Percentiles rank a stretch among this genome's conserved stretches.
Conservation (phyloP, 2,329 filamentous ascomycete species). For the Ascochyta viciae-villosae region DNA sequence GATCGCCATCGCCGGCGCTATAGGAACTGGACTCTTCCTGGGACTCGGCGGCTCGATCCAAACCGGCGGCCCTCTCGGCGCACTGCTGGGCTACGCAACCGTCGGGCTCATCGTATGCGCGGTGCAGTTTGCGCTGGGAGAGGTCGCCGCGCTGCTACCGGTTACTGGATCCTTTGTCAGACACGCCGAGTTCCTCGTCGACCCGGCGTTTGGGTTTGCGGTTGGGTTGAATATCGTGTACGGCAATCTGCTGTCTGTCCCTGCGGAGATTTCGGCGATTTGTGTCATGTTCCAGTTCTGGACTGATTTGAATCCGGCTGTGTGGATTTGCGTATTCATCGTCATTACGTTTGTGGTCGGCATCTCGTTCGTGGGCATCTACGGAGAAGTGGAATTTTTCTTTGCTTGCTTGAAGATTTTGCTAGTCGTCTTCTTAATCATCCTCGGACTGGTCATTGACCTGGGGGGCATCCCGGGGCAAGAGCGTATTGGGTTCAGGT, state of each 20-base stretch:
- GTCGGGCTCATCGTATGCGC: constrained; percentile 59
- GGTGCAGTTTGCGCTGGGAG: constrained; percentile 60
- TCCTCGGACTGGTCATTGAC: constrained; percentile 38
- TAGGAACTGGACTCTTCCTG: constrained; percentile 62
- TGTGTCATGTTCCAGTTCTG: constrained; percentile 38
- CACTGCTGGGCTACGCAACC: constrained; percentile 61
- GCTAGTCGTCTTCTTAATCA: constrained; percentile 37
- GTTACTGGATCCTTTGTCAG: constrained; percentile 60
- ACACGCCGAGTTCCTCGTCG: constrained; percentile 59
- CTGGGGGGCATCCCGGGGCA: constrained; percentile 37
- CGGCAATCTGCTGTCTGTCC: constrained; percentile 58
- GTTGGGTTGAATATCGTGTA: constrained; percentile 65
- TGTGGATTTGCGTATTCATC: constrained; percentile 46
- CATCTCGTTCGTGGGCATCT: constrained; percentile 38
- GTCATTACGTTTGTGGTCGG: constrained; percentile 42
- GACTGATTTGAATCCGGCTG: constrained; percentile 41
- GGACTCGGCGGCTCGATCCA: constrained; percentile 61
- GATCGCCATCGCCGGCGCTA: constrained; percentile 65
- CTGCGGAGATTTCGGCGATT: constrained; percentile 39
- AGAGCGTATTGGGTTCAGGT: constrained; percentile 63
- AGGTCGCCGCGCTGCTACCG: constrained; percentile 60
- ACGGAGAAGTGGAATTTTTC: constrained; percentile 57
- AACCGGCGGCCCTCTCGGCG: constrained; percentile 59
- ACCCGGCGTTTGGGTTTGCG: constrained; percentile 54
- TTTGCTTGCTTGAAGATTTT: constrained; percentile 57